These are phyloP conservation scores for Hypoxylon cercidicola DNA, from an alignment of 495 filamentous ascomycete species.

Conservation along the genomic window DNA sequence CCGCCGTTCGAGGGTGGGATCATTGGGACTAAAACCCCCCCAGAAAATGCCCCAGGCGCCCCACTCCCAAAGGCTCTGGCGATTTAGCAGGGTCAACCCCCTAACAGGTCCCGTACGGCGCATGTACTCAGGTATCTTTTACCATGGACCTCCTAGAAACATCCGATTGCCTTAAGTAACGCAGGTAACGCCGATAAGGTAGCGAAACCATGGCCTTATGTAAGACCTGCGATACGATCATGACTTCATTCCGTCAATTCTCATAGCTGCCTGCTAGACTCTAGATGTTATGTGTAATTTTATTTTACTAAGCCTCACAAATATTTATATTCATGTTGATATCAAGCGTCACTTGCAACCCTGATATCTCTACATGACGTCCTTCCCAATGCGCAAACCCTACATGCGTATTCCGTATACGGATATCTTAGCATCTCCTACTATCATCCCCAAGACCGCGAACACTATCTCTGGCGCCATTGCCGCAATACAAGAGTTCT, in stretches of 20 bases:
- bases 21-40: background rate
- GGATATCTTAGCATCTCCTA: slow-evolving; percentile 79
- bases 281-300: background rate
- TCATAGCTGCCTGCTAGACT: slow-evolving; percentile 4
- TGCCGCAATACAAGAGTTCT: slow-evolving; percentile 77
- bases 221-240: slow-evolving; percentile 3
- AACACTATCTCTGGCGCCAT: slow-evolving; percentile 76
- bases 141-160: too few relatives aligned
- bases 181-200: too few relatives aligned
- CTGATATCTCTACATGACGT: slow-evolving; percentile 1
- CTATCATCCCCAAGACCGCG: slow-evolving; percentile 76
- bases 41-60: too few relatives aligned
- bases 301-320: background rate
- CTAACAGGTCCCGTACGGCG: too few relatives aligned
- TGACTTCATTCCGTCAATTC: slow-evolving; percentile 26
- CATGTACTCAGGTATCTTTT: too few relatives aligned
- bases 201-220: background rate
- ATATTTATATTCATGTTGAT: background rate
- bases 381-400: slow-evolving; percentile 66
- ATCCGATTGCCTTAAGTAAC: too few relatives aligned
- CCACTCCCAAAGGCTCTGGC: background rate
- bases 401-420: slow-evolving; percentile 93
- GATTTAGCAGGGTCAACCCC: background rate
- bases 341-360: background rate
- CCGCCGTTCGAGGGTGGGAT: slow-evolving; percentile 14